Conservation (phyloP, 176 grass and related monocot genomes). For the Oryza punctata region DNA sequence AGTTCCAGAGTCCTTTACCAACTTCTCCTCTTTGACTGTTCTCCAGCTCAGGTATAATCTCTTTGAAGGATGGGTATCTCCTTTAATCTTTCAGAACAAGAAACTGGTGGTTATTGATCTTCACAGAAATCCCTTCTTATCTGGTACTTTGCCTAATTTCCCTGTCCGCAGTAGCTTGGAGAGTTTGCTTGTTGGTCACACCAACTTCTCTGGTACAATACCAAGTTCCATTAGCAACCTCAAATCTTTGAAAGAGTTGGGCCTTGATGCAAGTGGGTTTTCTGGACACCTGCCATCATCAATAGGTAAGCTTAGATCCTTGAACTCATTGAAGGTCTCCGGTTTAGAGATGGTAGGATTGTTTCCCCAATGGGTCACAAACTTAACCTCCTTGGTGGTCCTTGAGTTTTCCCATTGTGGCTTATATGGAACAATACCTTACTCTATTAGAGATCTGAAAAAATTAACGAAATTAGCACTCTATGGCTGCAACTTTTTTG, state of each 20-base stretch:
- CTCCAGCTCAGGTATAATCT: slow-evolving; percentile 29
- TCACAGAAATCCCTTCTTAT: slow-evolving; percentile 41
- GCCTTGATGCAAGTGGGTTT: neutral
- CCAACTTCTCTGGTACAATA: slow-evolving; percentile 44
- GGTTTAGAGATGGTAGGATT: neutral
- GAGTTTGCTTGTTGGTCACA: slow-evolving; percentile 19
- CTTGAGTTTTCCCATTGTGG: slow-evolving; percentile 1
- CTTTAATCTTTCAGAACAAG: slow-evolving; percentile 23
- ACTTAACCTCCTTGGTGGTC: neutral
- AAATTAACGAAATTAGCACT: neutral
- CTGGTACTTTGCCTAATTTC: slow-evolving; percentile 32
- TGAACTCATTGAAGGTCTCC: neutral
- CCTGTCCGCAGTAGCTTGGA: slow-evolving; percentile 16
- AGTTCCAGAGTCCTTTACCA: slow-evolving; percentile 35
- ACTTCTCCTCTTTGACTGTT: slow-evolving; percentile 33
- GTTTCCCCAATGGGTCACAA: neutral
- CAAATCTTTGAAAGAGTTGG: slow-evolving; percentile 25
- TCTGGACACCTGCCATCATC: neutral
- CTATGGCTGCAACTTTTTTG: neutral
- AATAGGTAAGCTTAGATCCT: neutral
- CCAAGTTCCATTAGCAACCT: slow-evolving; percentile 32
- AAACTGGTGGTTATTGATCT: slow-evolving; percentile 40
- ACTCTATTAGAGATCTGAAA: no score
- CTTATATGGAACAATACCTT: slow-evolving; percentile 40
- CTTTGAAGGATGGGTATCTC: slow-evolving; percentile 30